Percentiles rank a stretch among this genome's conserved stretches.
These are phyloP conservation scores for Grigorovia yakushimaensis DNA, from an alignment of 805 yeast genomes.

Conservation along the genomic window DNA sequence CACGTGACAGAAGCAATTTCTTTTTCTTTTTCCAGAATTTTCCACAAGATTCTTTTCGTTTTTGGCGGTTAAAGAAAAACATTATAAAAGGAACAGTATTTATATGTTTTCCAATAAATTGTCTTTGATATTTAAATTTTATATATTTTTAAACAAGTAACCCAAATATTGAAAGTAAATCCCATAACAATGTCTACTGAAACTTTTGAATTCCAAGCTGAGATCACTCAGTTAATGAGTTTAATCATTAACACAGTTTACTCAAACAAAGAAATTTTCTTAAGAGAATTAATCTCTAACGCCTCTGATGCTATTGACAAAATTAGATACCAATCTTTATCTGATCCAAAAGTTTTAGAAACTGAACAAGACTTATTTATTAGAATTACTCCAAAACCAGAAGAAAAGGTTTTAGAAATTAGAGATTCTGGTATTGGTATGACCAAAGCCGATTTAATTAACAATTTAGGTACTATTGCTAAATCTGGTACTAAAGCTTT, in stretches of 20 bases:
- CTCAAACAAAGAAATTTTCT: conserved; percentile 97
- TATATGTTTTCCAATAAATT: not conserved
- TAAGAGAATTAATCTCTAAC: conserved; percentile 97
- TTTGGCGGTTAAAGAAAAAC: not conserved
- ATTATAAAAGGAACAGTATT: not conserved
- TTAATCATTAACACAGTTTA: conserved; percentile 99
- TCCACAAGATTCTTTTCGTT: not conserved
- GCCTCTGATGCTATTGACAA: conserved; percentile 99
- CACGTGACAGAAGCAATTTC: not conserved
- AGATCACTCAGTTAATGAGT: conserved; percentile 99
- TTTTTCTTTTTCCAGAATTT: not conserved
- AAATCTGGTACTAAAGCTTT: conserved; percentile 99
- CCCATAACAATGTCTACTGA: conserved; percentile 50
- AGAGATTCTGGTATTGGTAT: conserved; percentile 99
- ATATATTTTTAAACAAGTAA: not conserved
- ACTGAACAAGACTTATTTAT: conserved; percentile 93
- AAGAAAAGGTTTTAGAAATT: conserved; percentile 85
- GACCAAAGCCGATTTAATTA: conserved; percentile 98
- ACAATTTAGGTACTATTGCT: conserved; percentile 99
- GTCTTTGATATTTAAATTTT: not conserved
- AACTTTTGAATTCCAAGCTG: conserved; percentile 98
- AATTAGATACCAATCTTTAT: conserved; percentile 91
- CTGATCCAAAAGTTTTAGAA: conserved; percentile 86
- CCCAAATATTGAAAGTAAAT: not conserved
- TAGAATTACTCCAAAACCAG: conserved; percentile 96